These are phyloP conservation scores for Aristolochia contorta DNA, from an alignment of 164 flowering plant genomes.

Conservation along the genomic window DNA sequence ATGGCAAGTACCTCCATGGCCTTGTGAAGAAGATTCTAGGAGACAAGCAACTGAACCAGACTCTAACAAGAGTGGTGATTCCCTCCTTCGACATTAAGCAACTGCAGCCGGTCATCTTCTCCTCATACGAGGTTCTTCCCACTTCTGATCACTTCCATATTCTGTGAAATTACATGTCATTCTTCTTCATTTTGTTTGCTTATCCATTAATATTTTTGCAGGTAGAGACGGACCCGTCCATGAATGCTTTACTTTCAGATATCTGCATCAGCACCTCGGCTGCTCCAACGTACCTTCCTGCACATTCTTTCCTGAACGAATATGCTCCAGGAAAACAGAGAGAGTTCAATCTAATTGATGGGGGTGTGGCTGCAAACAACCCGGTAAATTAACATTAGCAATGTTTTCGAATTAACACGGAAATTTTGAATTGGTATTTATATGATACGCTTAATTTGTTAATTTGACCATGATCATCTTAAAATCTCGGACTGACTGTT, in stretches of 20 bases:
- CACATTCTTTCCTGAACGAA: conserved; percentile 18
- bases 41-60: conserved; percentile 7
- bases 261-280: conserved; percentile 32
- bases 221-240: conserved; percentile 13
- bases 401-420: no score
- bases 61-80: conserved; percentile 18
- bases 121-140: conserved; percentile 18
- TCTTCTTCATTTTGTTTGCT: neutral
- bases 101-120: conserved; percentile 20
- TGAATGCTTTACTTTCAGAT: conserved; percentile 28
- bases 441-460: no score
- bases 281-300: conserved; percentile 33
- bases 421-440: no score
- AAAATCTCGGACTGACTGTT: no score
- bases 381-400: no score
- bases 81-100: conserved; percentile 20
- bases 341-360: conserved; percentile 28
- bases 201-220: conserved; percentile 6
- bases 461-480: no score
- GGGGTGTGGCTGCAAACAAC: conserved; percentile 28
- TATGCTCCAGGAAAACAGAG: conserved; percentile 11
- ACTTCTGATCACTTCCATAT: no score
- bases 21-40: conserved; percentile 6
- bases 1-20: conserved; percentile 14
- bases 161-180: no score